Base-by-base conservation (phyloP, 2,329 filamentous ascomycete genomes). In the Berkeleyomyces basicola region DNA sequence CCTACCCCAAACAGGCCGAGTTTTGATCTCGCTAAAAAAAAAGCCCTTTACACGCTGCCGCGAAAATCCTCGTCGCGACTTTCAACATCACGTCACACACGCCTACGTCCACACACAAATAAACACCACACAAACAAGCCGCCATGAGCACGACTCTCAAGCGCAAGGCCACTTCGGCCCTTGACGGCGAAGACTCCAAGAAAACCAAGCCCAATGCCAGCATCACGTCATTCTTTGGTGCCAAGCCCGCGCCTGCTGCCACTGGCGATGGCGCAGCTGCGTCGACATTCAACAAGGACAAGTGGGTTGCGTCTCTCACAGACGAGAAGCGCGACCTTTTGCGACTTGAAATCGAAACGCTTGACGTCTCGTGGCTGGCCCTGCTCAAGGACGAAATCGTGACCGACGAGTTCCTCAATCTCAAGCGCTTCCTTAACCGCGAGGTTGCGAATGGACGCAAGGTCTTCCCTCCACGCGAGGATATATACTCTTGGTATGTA, bases 401-500 rank as follows among this genome's bases (percentile, higher is more conserved):
- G 0, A 85, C 79, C 64, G 83, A 84, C 33, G 86, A 91, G 64
- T 99, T 99, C 70, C 77, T 99, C 57, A 83, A 88, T 2, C 75
- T 99, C 67, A 99, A 99, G 78, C 80, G 81, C 59, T 99, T 96
- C 72, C 75, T 99, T 61, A 84, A 88, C 70, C 81, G 81, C 61
- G 93, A 99, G 76, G 81, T 85, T 61, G 80, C 81, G 14, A 78
- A 80, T 0, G 85, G 86, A 1, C 86, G 84, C 74, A 91, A 86
- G 70, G 82, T 95, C 67, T 99, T 95, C 69, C 93, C 93, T 3
- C 92, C 92, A 0, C 79, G 83, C 68, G 81, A 90, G 67, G 92
- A 99, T 69, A 84, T 99, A 10, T 99, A 99, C 74, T 93, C 89
- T 67, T 99, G 93, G 93, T 96, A 78, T 63, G 79, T 69, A 57